phyloP scores from a whole-genome alignment of 805 yeast genomes.

The Cyberlindnera saturnus region DNA sequence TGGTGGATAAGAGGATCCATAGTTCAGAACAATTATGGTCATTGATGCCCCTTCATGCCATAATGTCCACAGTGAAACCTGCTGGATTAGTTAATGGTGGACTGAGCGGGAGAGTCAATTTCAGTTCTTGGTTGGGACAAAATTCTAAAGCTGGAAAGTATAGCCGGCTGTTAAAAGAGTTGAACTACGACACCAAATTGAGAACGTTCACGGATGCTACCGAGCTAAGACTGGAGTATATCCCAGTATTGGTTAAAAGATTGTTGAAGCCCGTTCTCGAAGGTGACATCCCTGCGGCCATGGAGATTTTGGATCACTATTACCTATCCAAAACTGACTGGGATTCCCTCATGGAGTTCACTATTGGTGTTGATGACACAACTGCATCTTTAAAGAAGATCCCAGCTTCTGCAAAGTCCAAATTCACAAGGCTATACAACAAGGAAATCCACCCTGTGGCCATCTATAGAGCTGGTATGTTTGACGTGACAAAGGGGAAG shows the following conservation, averaged over 20 bases:
- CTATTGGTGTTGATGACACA: slow-evolving; percentile 56
- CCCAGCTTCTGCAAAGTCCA: slow-evolving; percentile 72
- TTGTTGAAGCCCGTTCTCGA: slow-evolving; percentile 54
- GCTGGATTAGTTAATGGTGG: slow-evolving; percentile 69
- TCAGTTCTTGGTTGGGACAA: slow-evolving; percentile 86
- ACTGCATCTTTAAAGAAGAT: slow-evolving; percentile 50
- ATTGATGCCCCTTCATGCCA: slow-evolving; percentile 83
- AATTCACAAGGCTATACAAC: slow-evolving; percentile 85
- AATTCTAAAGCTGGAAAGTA: slow-evolving; percentile 79
- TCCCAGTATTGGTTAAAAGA: slow-evolving; percentile 55
- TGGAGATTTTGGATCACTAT: slow-evolving; percentile 76
- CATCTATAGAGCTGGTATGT: slow-evolving; percentile 20
- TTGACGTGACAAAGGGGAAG: slow-evolving; percentile 21
- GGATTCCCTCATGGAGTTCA: slow-evolving; percentile 81
- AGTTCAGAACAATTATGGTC: slow-evolving; percentile 94
- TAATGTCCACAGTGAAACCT: slow-evolving; percentile 80
- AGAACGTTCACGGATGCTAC: slow-evolving; percentile 69
- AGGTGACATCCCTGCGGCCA: slow-evolving; percentile 58
- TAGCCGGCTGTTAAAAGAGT: slow-evolving; percentile 72
- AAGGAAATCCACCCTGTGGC: slow-evolving; percentile 69
- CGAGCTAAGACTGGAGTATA: slow-evolving; percentile 70
- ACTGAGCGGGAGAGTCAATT: slow-evolving; percentile 61
- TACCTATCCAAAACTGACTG: slow-evolving; percentile 87
- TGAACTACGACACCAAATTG: slow-evolving; percentile 82
- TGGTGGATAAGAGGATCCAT: slow-evolving; percentile 75